Base-by-base conservation (phyloP, 345 rosid genomes). In the Dovyalis caffra region DNA sequence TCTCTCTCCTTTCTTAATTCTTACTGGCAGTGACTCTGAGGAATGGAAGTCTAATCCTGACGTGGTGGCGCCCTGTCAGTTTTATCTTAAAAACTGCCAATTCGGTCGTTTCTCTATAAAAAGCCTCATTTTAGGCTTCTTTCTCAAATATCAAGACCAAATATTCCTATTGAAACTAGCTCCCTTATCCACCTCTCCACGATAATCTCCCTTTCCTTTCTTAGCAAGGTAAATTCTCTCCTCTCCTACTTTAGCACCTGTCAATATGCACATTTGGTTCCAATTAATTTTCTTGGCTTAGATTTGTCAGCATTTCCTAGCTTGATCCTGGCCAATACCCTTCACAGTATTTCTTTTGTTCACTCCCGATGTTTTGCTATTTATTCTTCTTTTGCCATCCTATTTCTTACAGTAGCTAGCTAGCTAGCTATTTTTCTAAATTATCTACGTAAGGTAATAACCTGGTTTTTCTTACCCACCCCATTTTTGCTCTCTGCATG, bases 21-120 rank as follows among this genome's bases (percentile, higher is more conserved):
- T 14, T 62, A 2, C n/a, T 68, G 47, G 47, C 14, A 12, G 16
- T 25, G 32, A 71, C 11, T 18, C 20, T 11, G 33, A 38, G 29
- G 68, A 15, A 6, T 51, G 9, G 31, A 71, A 53, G 64, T 76
- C 76, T 72, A 31, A 71, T 60, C 51, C 78, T 80, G 89, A 80
- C 83, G 82, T 77, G 82, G 72, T 76, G 0, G 58, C 32, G 34
- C 71, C 67, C 72, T 80, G 80, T 76, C 78, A 49, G 68, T 75
- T 77, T 47, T 80, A 82, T 82, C 85, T 66, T 37, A 26, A 47
- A 68, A 57, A 4, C 51, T 16, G 4, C 73, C 7, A 9, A 20
- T 73, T 57, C 31, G 7, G 69, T 51, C 25, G 26, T 62, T 26
- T 63, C 63, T 20, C 40, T 71, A 57, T 56, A 56, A 56, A 49